Evolutionary conservation across 2,329 filamentous ascomycete species (phyloP).

Genomic region (Fusarium buxicola): DNA sequence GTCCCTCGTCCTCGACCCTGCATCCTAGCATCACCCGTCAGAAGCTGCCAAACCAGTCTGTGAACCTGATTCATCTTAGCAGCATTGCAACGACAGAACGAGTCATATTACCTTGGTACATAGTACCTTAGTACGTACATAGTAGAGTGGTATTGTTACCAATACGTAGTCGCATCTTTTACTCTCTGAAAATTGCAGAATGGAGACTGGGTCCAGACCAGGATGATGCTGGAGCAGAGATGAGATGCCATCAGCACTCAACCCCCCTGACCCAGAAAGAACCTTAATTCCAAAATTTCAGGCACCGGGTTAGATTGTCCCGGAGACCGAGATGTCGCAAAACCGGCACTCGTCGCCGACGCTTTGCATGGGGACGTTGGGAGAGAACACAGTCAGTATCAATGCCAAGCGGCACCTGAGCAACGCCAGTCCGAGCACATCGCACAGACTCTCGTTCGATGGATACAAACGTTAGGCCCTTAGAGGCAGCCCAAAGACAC

Average conservation of each 20-base stretch:
- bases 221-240: constrained; percentile 2
- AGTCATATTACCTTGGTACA: neutral
- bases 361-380: neutral
- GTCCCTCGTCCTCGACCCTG: neutral
- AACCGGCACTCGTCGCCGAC: constrained; percentile 2
- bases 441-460: constrained; percentile 2
- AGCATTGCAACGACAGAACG: neutral
- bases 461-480: neutral
- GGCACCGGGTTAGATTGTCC: neutral
- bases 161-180: neutral
- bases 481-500: neutral
- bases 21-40: neutral
- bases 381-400: no score
- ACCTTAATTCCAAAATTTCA: constrained; percentile 3
- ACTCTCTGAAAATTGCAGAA: neutral
- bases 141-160: neutral
- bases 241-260: neutral
- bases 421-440: constrained; percentile 15
- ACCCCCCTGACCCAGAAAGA: constrained; percentile 2
- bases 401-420: neutral
- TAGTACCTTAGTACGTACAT: no score
- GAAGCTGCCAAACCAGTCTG: neutral
- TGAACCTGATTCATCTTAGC: neutral
- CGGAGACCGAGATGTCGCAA: constrained; percentile 5
- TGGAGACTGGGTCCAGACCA: constrained; percentile 1